phyloP scores from a whole-genome alignment of 345 rosid species.

The Noccaea bulbosa region DNA sequence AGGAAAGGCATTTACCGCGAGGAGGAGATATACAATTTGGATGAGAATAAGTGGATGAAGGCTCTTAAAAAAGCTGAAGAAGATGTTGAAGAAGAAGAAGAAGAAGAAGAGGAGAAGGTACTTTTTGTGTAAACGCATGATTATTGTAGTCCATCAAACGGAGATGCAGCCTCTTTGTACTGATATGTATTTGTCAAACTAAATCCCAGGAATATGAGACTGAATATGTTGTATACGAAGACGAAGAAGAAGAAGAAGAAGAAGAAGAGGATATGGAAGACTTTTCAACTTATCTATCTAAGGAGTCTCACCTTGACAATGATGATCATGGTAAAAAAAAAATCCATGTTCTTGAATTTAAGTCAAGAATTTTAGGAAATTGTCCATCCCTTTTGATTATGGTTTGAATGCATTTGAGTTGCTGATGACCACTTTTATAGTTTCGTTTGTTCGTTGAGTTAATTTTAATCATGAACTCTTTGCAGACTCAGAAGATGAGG shows the following conservation, averaged over 20 bases:
- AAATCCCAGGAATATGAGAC: constrained; percentile 60
- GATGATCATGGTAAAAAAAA: constrained; percentile 48
- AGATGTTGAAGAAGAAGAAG: constrained; percentile 45
- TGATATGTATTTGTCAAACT: not conserved
- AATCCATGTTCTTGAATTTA: not conserved
- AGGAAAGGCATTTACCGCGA: constrained; percentile 68
- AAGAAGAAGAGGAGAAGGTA: no score
- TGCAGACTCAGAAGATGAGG: constrained; percentile 40
- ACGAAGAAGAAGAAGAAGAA: constrained; percentile 91
- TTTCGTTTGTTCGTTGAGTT: not conserved
- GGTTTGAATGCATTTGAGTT: constrained; percentile 9
- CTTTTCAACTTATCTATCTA: constrained; percentile 52
- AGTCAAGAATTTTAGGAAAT: constrained; percentile 6
- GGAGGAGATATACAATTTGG: constrained; percentile 65
- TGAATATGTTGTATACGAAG: constrained; percentile 85
- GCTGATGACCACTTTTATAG: not conserved
- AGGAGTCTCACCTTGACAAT: constrained; percentile 39
- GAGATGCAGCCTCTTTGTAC: not conserved
- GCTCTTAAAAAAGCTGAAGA: constrained; percentile 53
- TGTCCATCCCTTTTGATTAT: not conserved
- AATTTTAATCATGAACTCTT: constrained; percentile 6
- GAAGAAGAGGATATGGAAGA: constrained; percentile 95
- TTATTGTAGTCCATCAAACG: not conserved
- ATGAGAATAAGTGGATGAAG: constrained; percentile 48
- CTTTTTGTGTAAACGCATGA: not conserved